A percentile compares a stretch with the other conserved stretches of the same genome.
Evolutionary conservation across 371 early-diverging fungal genomes (phyloP).

Genomic region (Apophysomyces ossiformis): DNA sequence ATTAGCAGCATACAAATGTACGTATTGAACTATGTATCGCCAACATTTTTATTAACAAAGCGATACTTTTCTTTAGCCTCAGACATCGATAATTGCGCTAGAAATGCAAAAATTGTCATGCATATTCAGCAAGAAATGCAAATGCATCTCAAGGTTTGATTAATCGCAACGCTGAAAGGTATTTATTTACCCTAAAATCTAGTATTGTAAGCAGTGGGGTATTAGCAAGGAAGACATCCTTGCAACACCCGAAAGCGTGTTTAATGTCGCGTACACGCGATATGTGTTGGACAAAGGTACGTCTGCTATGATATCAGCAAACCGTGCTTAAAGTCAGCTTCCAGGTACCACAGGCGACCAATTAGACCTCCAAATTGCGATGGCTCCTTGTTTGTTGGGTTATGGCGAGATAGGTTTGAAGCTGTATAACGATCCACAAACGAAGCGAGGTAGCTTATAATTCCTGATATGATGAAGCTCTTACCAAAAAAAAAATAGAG

Average conservation of each 20-base stretch:
- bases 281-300: slow-evolving; percentile 77
- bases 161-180: not conserved
- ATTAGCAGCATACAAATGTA: slow-evolving; percentile 78
- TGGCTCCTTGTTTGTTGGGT: slow-evolving; percentile 83
- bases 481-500: slow-evolving; percentile 28
- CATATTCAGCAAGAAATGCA: slow-evolving; percentile 71
- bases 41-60: not conserved
- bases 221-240: slow-evolving; percentile 69
- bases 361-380: slow-evolving; percentile 77
- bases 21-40: slow-evolving; percentile 19
- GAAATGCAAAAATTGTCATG: slow-evolving; percentile 62
- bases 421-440: slow-evolving; percentile 66
- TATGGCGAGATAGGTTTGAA: slow-evolving; percentile 81
- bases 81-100: slow-evolving; percentile 37
- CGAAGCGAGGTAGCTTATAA: slow-evolving; percentile 49
- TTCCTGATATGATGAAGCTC: not conserved
- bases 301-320: not conserved
- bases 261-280: slow-evolving; percentile 83
- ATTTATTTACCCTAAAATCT: not conserved
- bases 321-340: not conserved
- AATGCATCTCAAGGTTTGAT: slow-evolving; percentile 66
- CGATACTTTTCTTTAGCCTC: slow-evolving; percentile 23
- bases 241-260: slow-evolving; percentile 69
- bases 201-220: slow-evolving; percentile 78
- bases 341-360: slow-evolving; percentile 68